phyloP scores from a whole-genome alignment of 768 basidiomycete species.

The Panellus pusillus region DNA sequence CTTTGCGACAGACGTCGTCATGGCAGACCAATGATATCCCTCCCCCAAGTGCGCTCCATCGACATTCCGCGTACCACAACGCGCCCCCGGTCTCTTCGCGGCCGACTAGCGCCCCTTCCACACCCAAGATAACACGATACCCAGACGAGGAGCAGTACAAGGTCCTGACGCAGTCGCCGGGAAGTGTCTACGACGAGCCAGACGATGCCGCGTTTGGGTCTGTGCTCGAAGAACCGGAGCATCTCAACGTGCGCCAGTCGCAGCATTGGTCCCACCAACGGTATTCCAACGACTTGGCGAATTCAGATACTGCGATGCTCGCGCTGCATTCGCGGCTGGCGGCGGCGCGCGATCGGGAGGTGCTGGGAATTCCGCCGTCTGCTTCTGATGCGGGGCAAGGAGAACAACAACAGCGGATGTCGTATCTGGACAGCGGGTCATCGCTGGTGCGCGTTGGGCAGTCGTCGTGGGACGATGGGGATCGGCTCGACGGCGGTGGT shows the following conservation, averaged over 20 bases:
- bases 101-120: neutral
- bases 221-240: neutral
- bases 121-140: neutral
- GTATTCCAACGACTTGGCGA: slow-evolving; percentile 24
- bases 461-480: slow-evolving; percentile 40
- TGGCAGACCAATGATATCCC: slow-evolving; percentile 2
- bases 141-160: slow-evolving; percentile 4
- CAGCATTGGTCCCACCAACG: slow-evolving; percentile 6
- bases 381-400: slow-evolving; percentile 33
- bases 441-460: slow-evolving; percentile 42
- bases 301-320: slow-evolving; percentile 24
- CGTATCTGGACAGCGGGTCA: slow-evolving; percentile 47
- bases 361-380: slow-evolving; percentile 53
- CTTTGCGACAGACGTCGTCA: neutral
- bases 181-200: slow-evolving; percentile 18
- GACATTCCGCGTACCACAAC: slow-evolving; percentile 31
- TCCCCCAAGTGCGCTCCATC: slow-evolving; percentile 27
- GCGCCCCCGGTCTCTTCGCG: slow-evolving; percentile 5
- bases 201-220: slow-evolving; percentile 8
- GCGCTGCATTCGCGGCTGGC: slow-evolving; percentile 30
- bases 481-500: slow-evolving; percentile 14
- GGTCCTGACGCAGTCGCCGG: slow-evolving; percentile 9
- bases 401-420: slow-evolving; percentile 19
- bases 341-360: slow-evolving; percentile 46
- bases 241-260: too few species aligned